phyloP scores from a whole-genome alignment of 1,139 yeast species.

The Debaryomyces singareniensis region DNA sequence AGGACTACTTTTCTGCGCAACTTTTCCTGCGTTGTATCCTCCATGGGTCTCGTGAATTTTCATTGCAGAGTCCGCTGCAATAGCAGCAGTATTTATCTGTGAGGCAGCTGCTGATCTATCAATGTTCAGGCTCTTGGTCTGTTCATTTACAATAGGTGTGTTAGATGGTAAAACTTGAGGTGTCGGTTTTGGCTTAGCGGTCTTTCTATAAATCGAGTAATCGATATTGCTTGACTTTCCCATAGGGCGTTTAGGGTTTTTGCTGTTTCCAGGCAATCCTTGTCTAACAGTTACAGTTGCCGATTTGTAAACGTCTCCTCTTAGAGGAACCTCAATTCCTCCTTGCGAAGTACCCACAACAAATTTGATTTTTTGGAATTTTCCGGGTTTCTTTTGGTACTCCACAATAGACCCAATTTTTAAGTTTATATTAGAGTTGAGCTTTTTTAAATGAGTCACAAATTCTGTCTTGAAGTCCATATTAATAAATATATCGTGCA shows the following conservation, averaged over 20 bases:
- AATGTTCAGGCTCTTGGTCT: slow-evolving; percentile 3
- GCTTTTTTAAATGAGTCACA: slow-evolving; percentile 63
- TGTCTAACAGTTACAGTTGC: slow-evolving; percentile 76
- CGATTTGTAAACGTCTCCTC: slow-evolving; percentile 78
- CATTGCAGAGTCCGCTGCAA: slow-evolving; percentile 1
- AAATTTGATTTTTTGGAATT: slow-evolving; percentile 67
- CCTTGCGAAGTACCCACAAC: slow-evolving; percentile 48
- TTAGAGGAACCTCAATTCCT: slow-evolving; percentile 36
- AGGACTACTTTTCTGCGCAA: slow-evolving; percentile 13
- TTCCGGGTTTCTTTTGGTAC: slow-evolving; percentile 90
- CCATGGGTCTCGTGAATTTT: not conserved
- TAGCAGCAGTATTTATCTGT: not conserved
- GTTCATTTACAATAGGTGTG: slow-evolving; percentile 7
- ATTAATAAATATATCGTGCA: slow-evolving; percentile 77
- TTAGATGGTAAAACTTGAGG: slow-evolving; percentile 6
- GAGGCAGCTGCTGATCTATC: not conserved
- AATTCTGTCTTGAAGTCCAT: slow-evolving; percentile 87
- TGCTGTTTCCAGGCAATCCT: slow-evolving; percentile 72
- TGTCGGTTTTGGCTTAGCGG: slow-evolving; percentile 1
- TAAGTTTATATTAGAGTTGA: slow-evolving; percentile 54
- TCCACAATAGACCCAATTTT: slow-evolving; percentile 67
- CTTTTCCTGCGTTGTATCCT: not conserved
- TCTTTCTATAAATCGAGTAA: slow-evolving; percentile 28
- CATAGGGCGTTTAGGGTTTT: slow-evolving; percentile 67
- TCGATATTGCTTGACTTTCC: slow-evolving; percentile 34